Base-by-base conservation (phyloP, 495 filamentous ascomycete genomes). In the Trichoderma virens region DNA sequence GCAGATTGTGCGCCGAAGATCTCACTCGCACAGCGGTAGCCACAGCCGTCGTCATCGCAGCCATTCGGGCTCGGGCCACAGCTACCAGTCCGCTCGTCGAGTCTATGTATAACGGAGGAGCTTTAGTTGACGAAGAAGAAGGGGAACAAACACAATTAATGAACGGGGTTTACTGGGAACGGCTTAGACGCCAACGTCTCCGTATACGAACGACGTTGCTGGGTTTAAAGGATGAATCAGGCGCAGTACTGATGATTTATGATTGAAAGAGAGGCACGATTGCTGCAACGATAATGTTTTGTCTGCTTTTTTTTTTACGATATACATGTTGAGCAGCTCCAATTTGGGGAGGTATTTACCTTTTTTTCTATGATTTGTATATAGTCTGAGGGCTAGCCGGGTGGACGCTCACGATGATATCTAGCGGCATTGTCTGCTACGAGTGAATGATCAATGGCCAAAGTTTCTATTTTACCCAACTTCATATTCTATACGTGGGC, bases 31-130 rank as follows among this genome's bases (percentile, higher is more conserved):
- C n/a, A 7, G 31, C 18, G 20, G 34, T 32, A 4, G 65, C 11
- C 72, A 74, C 65, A 71, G 71, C 35, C 72, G 71, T 61, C 70
- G 75, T 16, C 68, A 74, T 14, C 30, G 60, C 5, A 62, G 61
- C 38, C 61, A 30, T 32, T 62, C 61, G 4, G 11, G 23, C 23
- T 62, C 61, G 61, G 6, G 61, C 6, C 60, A 43, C 28, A 73
- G 73, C 65, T 69, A 67, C 38, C 74, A 73, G 64, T 73, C 70
- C 18, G 62, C 62, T 60, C 61, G 70, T 30, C 45, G 62, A 20
- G 70, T 68, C 0, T 75, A 75, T 63, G 72, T 75, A 38, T 75
- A 69, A 59, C 8, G 5, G 31, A 20, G 43, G 18, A 23, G 41
- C 41, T 23, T 23, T 23, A 43, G 16, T 43, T 8, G 7, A 41